phyloP scores from a whole-genome alignment of 352 stramenopile species.

The Globisporangium irregulare region DNA sequence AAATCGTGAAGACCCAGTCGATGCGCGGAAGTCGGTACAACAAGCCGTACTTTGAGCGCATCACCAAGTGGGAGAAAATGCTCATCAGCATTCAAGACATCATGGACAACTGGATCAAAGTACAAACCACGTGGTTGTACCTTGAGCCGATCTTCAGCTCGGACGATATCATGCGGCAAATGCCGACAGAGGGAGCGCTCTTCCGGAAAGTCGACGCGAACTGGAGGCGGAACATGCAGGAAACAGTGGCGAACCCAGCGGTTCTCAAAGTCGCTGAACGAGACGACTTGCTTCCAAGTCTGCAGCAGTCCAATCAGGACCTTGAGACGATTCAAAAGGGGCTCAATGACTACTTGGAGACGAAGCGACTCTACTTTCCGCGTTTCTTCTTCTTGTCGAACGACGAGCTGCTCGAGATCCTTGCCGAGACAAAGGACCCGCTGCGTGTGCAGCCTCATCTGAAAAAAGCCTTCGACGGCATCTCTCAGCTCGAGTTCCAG shows the following conservation, averaged over 20 bases:
- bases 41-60: slow-evolving; percentile 89
- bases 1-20: slow-evolving; percentile 95
- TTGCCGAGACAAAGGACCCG: slow-evolving; percentile 92
- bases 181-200: slow-evolving; percentile 84
- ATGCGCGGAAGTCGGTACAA: slow-evolving; percentile 94
- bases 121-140: slow-evolving; percentile 93
- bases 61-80: slow-evolving; percentile 89
- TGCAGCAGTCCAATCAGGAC: slow-evolving; percentile 89
- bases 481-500: slow-evolving; percentile 91
- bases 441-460: slow-evolving; percentile 93
- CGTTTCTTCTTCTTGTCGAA: slow-evolving; percentile 94
- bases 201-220: slow-evolving; percentile 88
- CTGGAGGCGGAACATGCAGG: slow-evolving; percentile 87
- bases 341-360: slow-evolving; percentile 91
- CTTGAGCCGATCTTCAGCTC: slow-evolving; percentile 92
- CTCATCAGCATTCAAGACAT: slow-evolving; percentile 90
- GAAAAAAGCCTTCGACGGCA: slow-evolving; percentile 94
- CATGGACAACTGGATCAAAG: slow-evolving; percentile 94
- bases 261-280: slow-evolving; percentile 79
- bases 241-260: slow-evolving; percentile 70
- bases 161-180: slow-evolving; percentile 92
- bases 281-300: slow-evolving; percentile 71
- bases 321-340: slow-evolving; percentile 95
- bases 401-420: slow-evolving; percentile 90
- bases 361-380: slow-evolving; percentile 88